Evolutionary conservation across 352 stramenopile genomes (phyloP).

Genomic region (Globisporangium abappressorium): DNA sequence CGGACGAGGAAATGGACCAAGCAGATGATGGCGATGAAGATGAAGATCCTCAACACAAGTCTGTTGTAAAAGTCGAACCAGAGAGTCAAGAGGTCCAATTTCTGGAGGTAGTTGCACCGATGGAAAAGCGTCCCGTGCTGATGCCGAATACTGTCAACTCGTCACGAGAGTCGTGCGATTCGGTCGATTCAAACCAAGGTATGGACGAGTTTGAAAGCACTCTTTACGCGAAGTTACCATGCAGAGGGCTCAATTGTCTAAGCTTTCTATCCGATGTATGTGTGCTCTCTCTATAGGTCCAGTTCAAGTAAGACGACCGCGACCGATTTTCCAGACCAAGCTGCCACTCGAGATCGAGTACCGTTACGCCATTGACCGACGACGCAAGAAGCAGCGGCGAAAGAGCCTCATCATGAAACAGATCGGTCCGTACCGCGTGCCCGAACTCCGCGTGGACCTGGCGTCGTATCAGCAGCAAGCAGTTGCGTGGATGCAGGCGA

Average conservation of each 20-base stretch:
- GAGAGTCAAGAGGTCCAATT: conserved; percentile 7
- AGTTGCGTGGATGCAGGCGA: conserved; percentile 86
- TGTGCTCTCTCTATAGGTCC: neutral
- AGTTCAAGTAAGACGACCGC: neutral
- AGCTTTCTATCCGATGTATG: neutral
- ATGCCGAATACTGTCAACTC: conserved; percentile 1
- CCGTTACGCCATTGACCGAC: conserved; percentile 49
- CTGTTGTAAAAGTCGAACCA: conserved; percentile 14
- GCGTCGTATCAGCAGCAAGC: conserved; percentile 82
- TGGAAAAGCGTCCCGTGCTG: neutral
- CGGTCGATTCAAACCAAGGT: conserved; percentile 11
- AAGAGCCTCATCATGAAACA: conserved; percentile 34
- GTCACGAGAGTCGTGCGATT: conserved; percentile 13
- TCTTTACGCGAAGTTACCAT: neutral
- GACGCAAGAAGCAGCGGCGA: conserved; percentile 27
- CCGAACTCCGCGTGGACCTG: conserved; percentile 59
- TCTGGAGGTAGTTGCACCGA: neutral
- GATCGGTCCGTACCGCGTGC: conserved; percentile 39
- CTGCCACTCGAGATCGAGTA: conserved; percentile 62
- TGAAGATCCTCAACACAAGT: conserved; percentile 3
- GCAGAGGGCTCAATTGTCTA: neutral
- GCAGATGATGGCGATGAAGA: neutral
- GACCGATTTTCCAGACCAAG: conserved; percentile 46
- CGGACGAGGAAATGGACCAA: conserved; percentile 12
- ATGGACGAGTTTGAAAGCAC: neutral